These are phyloP conservation scores for Penicillium macrosclerotiorum DNA, from an alignment of 495 filamentous ascomycete species.

Conservation along the genomic window DNA sequence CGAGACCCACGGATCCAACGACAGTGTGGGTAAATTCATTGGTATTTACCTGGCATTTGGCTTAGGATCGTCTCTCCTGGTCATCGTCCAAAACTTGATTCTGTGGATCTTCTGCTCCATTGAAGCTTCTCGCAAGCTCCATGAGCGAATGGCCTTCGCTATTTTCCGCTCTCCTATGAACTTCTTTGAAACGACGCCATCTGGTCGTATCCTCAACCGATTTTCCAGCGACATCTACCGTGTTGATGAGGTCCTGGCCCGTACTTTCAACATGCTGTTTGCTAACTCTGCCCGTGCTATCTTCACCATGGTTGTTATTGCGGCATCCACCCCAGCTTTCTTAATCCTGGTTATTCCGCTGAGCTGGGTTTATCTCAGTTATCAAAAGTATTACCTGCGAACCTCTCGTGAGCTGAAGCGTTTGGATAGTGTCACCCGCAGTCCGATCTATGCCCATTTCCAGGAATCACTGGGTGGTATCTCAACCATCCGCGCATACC, in stretches of 20 bases:
- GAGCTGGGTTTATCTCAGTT: slow-evolving; percentile 78
- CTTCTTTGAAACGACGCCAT: slow-evolving; percentile 99
- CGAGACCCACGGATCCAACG: slow-evolving; percentile 61
- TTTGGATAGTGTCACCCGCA: slow-evolving; percentile 90
- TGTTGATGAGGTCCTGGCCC: slow-evolving; percentile 91
- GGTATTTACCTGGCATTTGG: slow-evolving; percentile 94
- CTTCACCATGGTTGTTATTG: slow-evolving; percentile 87
- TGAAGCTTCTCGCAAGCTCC: slow-evolving; percentile 93
- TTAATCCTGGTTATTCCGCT: slow-evolving; percentile 78
- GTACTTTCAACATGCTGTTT: slow-evolving; percentile 93
- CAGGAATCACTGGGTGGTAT: slow-evolving; percentile 95
- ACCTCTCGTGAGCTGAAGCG: slow-evolving; percentile 96
- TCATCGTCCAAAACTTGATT: slow-evolving; percentile 89
- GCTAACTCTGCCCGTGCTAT: slow-evolving; percentile 79
- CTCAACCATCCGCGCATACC: slow-evolving; percentile 95
- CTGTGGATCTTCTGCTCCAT: slow-evolving; percentile 99
- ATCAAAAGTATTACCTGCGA: slow-evolving; percentile 95
- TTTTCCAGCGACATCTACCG: slow-evolving; percentile 98
- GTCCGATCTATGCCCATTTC: slow-evolving; percentile 97
- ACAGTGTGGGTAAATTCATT: slow-evolving; percentile 81
- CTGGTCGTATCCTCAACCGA: slow-evolving; percentile 91
- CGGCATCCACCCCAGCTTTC: slow-evolving; percentile 76
- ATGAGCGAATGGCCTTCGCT: slow-evolving; percentile 96
- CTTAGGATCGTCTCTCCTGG: slow-evolving; percentile 79
- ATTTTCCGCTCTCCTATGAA: slow-evolving; percentile 98